phyloP scores from a whole-genome alignment of 257 asterid genomes.

The Nicotiana tomentosiformis region DNA sequence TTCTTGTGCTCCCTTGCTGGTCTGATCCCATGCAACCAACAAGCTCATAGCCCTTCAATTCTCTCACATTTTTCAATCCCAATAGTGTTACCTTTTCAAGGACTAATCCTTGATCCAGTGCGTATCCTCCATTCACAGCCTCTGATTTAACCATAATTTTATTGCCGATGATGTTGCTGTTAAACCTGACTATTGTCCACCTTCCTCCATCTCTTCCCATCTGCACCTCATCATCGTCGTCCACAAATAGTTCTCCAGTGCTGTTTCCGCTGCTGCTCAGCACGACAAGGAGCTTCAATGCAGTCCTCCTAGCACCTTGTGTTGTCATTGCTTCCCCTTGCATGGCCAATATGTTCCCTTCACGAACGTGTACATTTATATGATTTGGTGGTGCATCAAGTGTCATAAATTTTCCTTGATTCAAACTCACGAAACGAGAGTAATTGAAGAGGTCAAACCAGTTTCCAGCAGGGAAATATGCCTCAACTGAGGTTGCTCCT shows the following conservation, averaged over 20 bases:
- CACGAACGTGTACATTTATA: slow-evolving; percentile 30
- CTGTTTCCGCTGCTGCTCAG: slow-evolving; percentile 26
- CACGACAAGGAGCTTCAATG: slow-evolving; percentile 36
- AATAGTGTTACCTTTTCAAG: slow-evolving; percentile 29
- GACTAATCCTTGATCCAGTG: slow-evolving; percentile 21
- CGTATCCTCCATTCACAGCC: slow-evolving; percentile 30
- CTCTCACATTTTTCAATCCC: slow-evolving; percentile 22
- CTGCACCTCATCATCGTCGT: slow-evolving; percentile 37
- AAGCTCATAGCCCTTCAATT: slow-evolving; percentile 14
- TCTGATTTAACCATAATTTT: slow-evolving; percentile 20
- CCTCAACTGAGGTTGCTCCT: slow-evolving; percentile 25
- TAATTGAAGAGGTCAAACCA: slow-evolving; percentile 45
- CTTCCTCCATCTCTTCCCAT: slow-evolving; percentile 24
- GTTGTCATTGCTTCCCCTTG: slow-evolving; percentile 45
- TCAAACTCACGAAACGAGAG: slow-evolving; percentile 13
- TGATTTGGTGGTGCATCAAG: slow-evolving; percentile 35
- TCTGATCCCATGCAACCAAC: slow-evolving; percentile 2
- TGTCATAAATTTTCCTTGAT: slow-evolving; percentile 19
- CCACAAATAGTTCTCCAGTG: slow-evolving; percentile 36
- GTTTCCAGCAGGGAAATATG: slow-evolving; percentile 41
- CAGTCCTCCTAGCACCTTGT: slow-evolving; percentile 24
- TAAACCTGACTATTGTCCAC: slow-evolving; percentile 32
- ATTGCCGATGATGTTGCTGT: slow-evolving; percentile 10
- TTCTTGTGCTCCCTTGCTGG: slow-evolving; percentile 7
- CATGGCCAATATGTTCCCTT: slow-evolving; percentile 40